Evolutionary conservation across 2,329 filamentous ascomycete genomes (phyloP), one percentile per base, ranked within the genome.

Genomic region (Talaromyces sp.): DNA sequence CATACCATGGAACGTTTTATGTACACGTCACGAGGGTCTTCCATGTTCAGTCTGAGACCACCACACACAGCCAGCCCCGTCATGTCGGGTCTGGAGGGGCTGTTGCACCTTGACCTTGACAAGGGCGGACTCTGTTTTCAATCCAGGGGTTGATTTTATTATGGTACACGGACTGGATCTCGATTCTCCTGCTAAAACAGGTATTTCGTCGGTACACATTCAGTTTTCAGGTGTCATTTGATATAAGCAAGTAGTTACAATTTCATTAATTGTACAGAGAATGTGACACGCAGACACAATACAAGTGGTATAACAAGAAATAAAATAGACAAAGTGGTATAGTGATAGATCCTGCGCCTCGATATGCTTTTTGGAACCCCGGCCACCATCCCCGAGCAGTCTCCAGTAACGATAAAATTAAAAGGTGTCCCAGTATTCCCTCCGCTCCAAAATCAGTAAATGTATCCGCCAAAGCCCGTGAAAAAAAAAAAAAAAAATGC

Each of bases 1-100:
- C 28, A 46, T 59, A 39, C 9, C 23, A 11, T 16, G 58, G 35
- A 40, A 48, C 46, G 16, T 39, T 23, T n/a, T 16, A 25, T 60
- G 44, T 60, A 60, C 58, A 40, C 44, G 58, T 60, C 58, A 60
- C 58, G 58, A 60, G 57, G 42, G 40, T 37, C 40, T 35, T 33
- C 33, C 42, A 50, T 44, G 39, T 6, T 31, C 23, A 18, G 40
- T 44, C 12, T 31, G 16, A 18, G 40, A 31, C 50, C 4, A 54
- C 31, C 31, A 58, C 39, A 35, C 31, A 58, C 39, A 35, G 44
- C 58, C 21, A 60, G 31, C 50, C 50, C 18, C 31, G 11, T 40
- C 18, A 60, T 7, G 14, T 18, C 7, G 42, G 21, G 14, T 16
- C 37, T n/a, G n/a, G n/a, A n/a, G n/a, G n/a, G n/a, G n/a, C n/a